These are phyloP conservation scores for Pyrenophora seminiperda DNA, from an alignment of 2,329 filamentous ascomycete species.

Conservation along the genomic window DNA sequence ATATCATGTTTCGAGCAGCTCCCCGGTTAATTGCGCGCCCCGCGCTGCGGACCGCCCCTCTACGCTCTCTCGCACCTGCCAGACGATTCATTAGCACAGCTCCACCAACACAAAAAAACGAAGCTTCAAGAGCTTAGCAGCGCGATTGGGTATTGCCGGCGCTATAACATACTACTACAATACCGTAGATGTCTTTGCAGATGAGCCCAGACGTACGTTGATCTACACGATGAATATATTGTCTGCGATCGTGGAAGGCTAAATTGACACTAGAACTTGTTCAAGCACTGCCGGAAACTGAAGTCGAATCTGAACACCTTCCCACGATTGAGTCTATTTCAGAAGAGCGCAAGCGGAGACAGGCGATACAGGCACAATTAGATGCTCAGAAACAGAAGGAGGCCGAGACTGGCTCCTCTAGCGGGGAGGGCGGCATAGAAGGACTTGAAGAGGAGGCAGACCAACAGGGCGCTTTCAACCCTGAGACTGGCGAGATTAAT, in stretches of 20 bases:
- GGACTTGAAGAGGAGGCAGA: constrained; percentile 79
- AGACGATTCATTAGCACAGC: constrained; percentile 63
- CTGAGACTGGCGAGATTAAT: constrained; percentile 98
- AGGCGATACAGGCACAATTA: constrained; percentile 36
- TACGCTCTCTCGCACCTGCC: constrained; percentile 46
- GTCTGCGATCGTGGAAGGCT: constrained; percentile 2
- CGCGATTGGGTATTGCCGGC: constrained; percentile 76
- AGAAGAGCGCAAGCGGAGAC: constrained; percentile 48
- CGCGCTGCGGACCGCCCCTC: constrained; percentile 39
- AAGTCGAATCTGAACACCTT: constrained; percentile 49
- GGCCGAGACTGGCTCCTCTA: constrained; percentile 8
- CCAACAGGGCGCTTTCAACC: constrained; percentile 93
- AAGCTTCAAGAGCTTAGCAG: constrained; percentile 78
- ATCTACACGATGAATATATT: not conserved
- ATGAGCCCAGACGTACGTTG: constrained; percentile 73
- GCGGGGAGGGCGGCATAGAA: constrained; percentile 50
- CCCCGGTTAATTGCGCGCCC: constrained; percentile 51
- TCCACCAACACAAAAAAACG: constrained; percentile 68
- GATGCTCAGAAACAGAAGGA: constrained; percentile 35
- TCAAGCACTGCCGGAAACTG: constrained; percentile 47
- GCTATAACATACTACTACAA: constrained; percentile 92
- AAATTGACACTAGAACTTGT: constrained; percentile 20
- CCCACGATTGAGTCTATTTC: constrained; percentile 54
- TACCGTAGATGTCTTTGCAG: constrained; percentile 84
- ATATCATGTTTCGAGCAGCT: constrained; percentile 60